Evolutionary conservation across 1,139 yeast species (phyloP), one percentile per base, ranked within the genome.

Genomic region (Meyerozyma athensensis): DNA sequence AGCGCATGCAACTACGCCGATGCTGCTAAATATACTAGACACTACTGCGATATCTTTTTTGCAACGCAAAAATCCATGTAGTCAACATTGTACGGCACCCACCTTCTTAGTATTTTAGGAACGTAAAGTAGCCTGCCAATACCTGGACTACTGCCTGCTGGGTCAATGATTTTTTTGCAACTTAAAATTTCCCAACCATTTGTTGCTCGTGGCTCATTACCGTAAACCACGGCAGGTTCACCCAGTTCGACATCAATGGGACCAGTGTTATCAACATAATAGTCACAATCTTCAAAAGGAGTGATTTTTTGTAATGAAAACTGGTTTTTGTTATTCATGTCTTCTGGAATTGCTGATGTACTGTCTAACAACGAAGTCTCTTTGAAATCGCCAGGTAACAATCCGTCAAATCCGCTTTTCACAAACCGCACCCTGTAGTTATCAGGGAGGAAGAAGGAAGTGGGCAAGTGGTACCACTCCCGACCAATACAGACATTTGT

Each of bases 381-480:
- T 8, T 57, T 51, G 53, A 90, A 92, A 53, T 86, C 94, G 1
- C 95, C 95, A 0, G 97, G 98, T 33, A 90, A 65, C 41, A 90
- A 64, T 0, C 97, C 97, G 53, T 81, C 77, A 58, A 90, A 90
- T 2, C 94, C 95, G 41, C 89, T 81, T 41, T 69, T 66, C 7
- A 86, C 78, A 56, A 86, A 90, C 47, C 67, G 66, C 19, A 87
- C 61, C 43, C 96, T 65, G 42, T 74, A 63, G 24, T 73, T 68
- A 16, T 66, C 63, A 2, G 85, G 82, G 18, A 90, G 63, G 53
- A 89, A 86, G 56, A 89, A 84, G 0, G 97, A 89, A 1, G 85
- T 80, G 9, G 97, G 97, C 61, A 68, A 90, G 53, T 92, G 86
- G 53, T 87, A 87, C 97, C 97, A 90, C 61, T 92, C 97, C 43